These are phyloP conservation scores for Chalciporus piperatus DNA, from an alignment of 768 basidiomycete species.

Conservation along the genomic window DNA sequence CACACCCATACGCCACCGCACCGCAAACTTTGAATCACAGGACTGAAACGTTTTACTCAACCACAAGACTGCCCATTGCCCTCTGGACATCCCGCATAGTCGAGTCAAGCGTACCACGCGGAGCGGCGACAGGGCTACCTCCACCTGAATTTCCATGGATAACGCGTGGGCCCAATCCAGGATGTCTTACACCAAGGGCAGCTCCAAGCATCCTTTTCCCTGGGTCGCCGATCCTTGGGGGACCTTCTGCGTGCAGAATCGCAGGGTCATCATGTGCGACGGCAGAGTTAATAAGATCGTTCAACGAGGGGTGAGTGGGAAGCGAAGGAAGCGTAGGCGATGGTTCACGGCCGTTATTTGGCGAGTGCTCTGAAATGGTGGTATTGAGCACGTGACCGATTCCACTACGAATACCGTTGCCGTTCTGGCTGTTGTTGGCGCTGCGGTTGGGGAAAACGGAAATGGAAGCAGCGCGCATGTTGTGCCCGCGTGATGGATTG, in stretches of 20 bases:
- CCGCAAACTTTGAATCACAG: slow-evolving; percentile 12
- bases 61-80: slow-evolving; percentile 73
- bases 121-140: slow-evolving; percentile 22
- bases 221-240: slow-evolving; percentile 85
- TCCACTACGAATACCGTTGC: slow-evolving; percentile 28
- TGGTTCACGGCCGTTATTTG: slow-evolving; percentile 57
- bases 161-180: slow-evolving; percentile 61
- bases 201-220: slow-evolving; percentile 88
- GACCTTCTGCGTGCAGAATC: slow-evolving; percentile 49
- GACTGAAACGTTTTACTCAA: slow-evolving; percentile 49
- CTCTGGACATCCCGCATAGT: slow-evolving; percentile 68
- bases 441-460: slow-evolving; percentile 60
- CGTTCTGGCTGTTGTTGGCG: slow-evolving; percentile 36
- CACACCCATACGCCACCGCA: slow-evolving; percentile 16
- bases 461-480: slow-evolving; percentile 64
- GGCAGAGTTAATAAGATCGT: slow-evolving; percentile 76
- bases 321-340: slow-evolving; percentile 81
- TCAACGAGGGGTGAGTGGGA: slow-evolving; percentile 81
- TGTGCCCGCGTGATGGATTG: slow-evolving; percentile 68
- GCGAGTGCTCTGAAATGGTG: slow-evolving; percentile 52
- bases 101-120: slow-evolving; percentile 46
- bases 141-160: slow-evolving; percentile 40
- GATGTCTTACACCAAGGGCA: slow-evolving; percentile 81
- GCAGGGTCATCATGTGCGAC: slow-evolving; percentile 63
- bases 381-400: slow-evolving; percentile 37